phyloP scores from a whole-genome alignment of 2,329 filamentous ascomycete genomes.

The Aureobasidium sp. region DNA sequence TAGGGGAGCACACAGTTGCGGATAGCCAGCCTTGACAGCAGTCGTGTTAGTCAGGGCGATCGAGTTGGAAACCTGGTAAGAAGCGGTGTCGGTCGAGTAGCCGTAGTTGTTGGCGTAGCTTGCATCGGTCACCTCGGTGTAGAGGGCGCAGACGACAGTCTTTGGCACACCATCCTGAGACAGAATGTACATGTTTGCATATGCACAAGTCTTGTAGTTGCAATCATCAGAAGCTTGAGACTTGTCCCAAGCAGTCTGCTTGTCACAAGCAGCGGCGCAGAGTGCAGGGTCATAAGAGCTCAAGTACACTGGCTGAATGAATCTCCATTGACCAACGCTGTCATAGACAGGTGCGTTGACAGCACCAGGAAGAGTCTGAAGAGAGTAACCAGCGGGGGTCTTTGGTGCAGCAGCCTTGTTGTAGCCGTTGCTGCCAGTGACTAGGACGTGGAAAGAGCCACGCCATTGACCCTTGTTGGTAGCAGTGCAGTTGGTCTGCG shows the following conservation, averaged over 20 bases:
- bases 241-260: slow-evolving; percentile 24
- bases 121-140: slow-evolving; percentile 22
- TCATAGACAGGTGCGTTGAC: slow-evolving; percentile 29
- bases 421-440: slow-evolving; percentile 39
- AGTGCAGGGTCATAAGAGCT: slow-evolving; percentile 23
- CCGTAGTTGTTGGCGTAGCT: slow-evolving; percentile 22
- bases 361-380: slow-evolving; percentile 27
- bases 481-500: slow-evolving; percentile 26
- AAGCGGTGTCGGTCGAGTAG: slow-evolving; percentile 17
- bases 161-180: slow-evolving; percentile 32
- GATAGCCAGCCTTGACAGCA: slow-evolving; percentile 13
- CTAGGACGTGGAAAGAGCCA: slow-evolving; percentile 33
- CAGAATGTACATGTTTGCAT: slow-evolving; percentile 36
- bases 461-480: slow-evolving; percentile 31
- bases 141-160: slow-evolving; percentile 36
- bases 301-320: slow-evolving; percentile 14
- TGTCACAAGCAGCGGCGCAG: slow-evolving; percentile 25
- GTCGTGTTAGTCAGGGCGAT: slow-evolving; percentile 16
- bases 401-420: slow-evolving; percentile 21
- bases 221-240: slow-evolving; percentile 20
- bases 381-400: slow-evolving; percentile 21
- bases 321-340: slow-evolving; percentile 26
- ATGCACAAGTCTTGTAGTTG: slow-evolving; percentile 20
- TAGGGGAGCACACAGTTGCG: slow-evolving; percentile 5
- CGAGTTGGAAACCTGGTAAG: slow-evolving; percentile 18